Base-by-base conservation (phyloP, 495 filamentous ascomycete genomes). In the Aspergillus homomorphus region DNA sequence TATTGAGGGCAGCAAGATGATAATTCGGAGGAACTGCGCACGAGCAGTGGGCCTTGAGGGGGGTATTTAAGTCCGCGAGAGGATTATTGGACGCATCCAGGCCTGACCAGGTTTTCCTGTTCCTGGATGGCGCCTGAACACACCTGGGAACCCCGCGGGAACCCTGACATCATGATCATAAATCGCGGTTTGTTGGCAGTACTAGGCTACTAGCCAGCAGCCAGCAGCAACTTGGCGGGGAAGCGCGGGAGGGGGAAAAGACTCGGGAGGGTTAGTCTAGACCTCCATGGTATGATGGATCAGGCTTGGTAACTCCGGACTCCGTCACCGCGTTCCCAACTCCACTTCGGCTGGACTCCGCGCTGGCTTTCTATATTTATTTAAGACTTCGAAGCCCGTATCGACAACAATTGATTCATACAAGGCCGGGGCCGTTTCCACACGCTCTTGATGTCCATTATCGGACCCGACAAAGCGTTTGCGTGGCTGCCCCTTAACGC, bases 121-220 rank as follows among this genome's bases (percentile, higher is more conserved):
- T 63, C 58, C 64, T 63, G 58, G 50, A 38, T 38, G 4, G 26
- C 38, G 58, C 22, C 41, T 45, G 16, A 51, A 26, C 26, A 63
- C 57, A 60, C 60, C 64, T n/a, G 51, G 21, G 22, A 61, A 62
- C 61, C 64, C 64, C 64, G 64, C 64, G 53, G 58, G 46, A 51
- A 30, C 21, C 33, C 55, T 67, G 64, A 67, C 61, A 64, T 63
- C 64, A 67, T 66, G 45, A 51, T 52, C 30, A 16, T 26, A 26
- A n/a, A 22, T 49, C 23, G 20, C 23, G n/a, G 23, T 43, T 43
- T 41, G 26, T 38, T 38, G 51, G 20, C 41, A 24, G 42, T 38
- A n/a, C n/a, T n/a, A n/a, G n/a, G 33, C 9, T 28, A 9, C 9
- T 28, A 9, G 26, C 26, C 3, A 28, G 26, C 26, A 3, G 26